phyloP scores from a whole-genome alignment of 441 rosid genomes.

The Daphne laureola region DNA sequence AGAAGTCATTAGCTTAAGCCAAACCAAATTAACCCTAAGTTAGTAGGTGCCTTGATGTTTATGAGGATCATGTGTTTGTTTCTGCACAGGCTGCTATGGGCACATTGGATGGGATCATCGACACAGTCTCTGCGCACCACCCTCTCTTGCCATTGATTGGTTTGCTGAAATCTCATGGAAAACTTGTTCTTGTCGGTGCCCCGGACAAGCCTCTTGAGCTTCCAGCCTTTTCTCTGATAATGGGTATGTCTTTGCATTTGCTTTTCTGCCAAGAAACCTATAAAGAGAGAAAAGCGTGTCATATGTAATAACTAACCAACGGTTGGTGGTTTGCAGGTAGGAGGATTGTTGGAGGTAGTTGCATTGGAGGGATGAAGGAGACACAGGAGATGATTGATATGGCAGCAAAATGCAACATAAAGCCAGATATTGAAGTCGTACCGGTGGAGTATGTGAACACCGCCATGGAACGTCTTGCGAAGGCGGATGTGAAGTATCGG shows the following conservation, averaged over 20 bases:
- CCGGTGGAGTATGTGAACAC: conserved; percentile 40
- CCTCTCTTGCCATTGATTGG: conserved; percentile 30
- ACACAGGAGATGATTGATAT: conserved; percentile 50
- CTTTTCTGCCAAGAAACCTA: no score
- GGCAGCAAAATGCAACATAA: conserved; percentile 35
- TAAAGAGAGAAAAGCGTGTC: not conserved
- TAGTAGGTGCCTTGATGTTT: no score
- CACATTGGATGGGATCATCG: conserved; percentile 48
- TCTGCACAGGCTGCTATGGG: conserved; percentile 22
- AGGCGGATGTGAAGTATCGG: conserved; percentile 34
- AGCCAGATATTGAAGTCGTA: conserved; percentile 38
- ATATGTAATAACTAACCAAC: not conserved
- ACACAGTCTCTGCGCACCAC: conserved; percentile 43
- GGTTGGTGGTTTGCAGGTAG: conserved; percentile 21
- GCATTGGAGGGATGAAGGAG: conserved; percentile 43
- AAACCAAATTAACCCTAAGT: no score
- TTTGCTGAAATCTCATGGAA: conserved; percentile 34
- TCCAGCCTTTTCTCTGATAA: conserved; percentile 26
- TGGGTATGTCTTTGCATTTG: conserved; percentile 14
- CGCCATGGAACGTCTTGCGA: conserved; percentile 38
- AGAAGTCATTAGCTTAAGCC: no score
- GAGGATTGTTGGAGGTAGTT: conserved; percentile 37
- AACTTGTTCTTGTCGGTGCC: conserved; percentile 34
- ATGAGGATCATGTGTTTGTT: no score
- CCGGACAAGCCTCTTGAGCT: conserved; percentile 45